Evolutionary conservation across 305 asterid genomes (phyloP), one percentile per base, ranked within the genome.

Genomic region (Fraxinus sp.): DNA sequence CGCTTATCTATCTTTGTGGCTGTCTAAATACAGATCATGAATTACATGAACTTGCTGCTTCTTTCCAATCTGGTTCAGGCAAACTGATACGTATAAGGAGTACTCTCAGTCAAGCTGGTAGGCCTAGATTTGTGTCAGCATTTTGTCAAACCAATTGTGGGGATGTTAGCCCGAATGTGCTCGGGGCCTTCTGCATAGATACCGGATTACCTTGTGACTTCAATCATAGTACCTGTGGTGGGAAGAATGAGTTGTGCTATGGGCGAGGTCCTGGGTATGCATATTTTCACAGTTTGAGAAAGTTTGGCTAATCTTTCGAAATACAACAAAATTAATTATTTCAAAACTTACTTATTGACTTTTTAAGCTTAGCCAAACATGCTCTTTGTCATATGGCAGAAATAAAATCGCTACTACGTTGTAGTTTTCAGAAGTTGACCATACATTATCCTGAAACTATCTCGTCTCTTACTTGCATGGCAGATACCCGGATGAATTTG

Each of bases 201-300:
- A 92, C 99, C 8, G 98, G 98, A 79, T 77, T 93, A 83, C 95
- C 97, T 84, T 96, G 99, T 84, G 98, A 96, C 78, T 96, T 96
- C 91, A 96, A 96, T 86, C 97, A 93, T 52, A 96, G 99, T 83
- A 96, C 99, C 57, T 96, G 99, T 84, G 92, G 92, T 79, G 99
- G 99, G 86, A 92, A 94, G 92, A 96, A 96, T 71, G 99, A 96
- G 89, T 79, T 94, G 73, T 96, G 99, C 89, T 94, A 94, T 81
- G 98, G 98, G 49, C 93, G 97, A 82, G 99, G 99, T 86, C 99
- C 99, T 57, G 99, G 98, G 98, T 96, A 90, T 76, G 89, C 74
- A 62, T 83, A 35, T 46, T 84, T 83, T 76, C 39, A 14, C 57
- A 68, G 71, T 71, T 79, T 76, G 7, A 41, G 22, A 39, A 55